phyloP scores from a whole-genome alignment of 2,329 filamentous ascomycete species.

The Didymella glomerata region DNA sequence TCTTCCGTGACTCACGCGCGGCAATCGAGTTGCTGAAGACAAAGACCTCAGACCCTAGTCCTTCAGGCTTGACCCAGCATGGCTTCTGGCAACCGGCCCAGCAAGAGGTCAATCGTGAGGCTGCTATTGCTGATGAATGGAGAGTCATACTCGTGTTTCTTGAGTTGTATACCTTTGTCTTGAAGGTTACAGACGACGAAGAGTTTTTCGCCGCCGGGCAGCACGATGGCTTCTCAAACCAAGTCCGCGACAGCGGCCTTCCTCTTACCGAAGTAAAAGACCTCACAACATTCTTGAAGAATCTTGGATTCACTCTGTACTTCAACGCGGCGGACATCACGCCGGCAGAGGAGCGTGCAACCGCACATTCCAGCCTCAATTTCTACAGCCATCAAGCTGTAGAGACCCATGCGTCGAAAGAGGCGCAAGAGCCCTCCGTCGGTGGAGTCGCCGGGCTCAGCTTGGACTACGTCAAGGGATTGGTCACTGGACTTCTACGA shows the following conservation, averaged over 20 bases:
- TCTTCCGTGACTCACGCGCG: slow-evolving; percentile 65
- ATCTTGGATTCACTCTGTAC: slow-evolving; percentile 86
- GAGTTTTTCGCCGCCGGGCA: slow-evolving; percentile 78
- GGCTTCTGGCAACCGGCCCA: slow-evolving; percentile 47
- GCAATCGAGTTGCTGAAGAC: slow-evolving; percentile 66
- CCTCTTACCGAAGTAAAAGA: slow-evolving; percentile 74
- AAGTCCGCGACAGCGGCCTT: slow-evolving; percentile 69
- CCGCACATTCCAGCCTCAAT: slow-evolving; percentile 56
- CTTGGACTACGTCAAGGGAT: slow-evolving; percentile 78
- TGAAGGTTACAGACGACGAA: slow-evolving; percentile 94
- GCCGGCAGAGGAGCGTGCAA: slow-evolving; percentile 55
- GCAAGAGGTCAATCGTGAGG: slow-evolving; percentile 44
- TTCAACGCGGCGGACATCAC: slow-evolving; percentile 77
- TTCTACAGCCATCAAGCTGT: slow-evolving; percentile 42
- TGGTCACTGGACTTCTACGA: slow-evolving; percentile 80
- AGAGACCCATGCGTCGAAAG: slow-evolving; percentile 39
- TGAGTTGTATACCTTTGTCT: slow-evolving; percentile 90
- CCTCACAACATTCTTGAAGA: slow-evolving; percentile 86
- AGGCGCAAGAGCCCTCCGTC: slow-evolving; percentile 55
- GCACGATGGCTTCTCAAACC: slow-evolving; percentile 37
- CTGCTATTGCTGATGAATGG: slow-evolving; percentile 75
- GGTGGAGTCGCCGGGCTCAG: slow-evolving; percentile 75
- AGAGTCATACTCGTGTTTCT: slow-evolving; percentile 87
- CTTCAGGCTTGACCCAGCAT: slow-evolving; percentile 30
- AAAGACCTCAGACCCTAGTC: slow-evolving; percentile 31